Conservation (phyloP, 2,329 filamentous ascomycete species). For the Aspergillus ustus region DNA sequence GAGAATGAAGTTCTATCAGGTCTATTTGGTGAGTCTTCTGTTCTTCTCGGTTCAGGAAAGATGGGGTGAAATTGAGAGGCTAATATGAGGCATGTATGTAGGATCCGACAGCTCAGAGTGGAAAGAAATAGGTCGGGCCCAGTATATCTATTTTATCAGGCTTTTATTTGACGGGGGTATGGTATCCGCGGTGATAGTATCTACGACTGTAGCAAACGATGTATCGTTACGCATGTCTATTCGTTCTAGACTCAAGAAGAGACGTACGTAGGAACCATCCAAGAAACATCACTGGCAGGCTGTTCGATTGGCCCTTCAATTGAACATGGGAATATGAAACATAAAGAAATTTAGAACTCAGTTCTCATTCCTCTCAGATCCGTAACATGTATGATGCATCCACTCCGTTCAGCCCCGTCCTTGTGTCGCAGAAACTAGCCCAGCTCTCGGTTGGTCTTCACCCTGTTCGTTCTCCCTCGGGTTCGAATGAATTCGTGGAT, state of each 20-base stretch:
- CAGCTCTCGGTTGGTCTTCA: constrained; percentile 1
- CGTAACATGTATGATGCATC: constrained; percentile 9
- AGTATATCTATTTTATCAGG: not conserved
- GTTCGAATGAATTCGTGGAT: constrained; percentile 5
- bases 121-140: constrained; percentile 33
- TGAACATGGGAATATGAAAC: constrained; percentile 27
- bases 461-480: constrained; percentile 3
- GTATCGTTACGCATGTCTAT: constrained; percentile 9
- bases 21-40: constrained; percentile 41
- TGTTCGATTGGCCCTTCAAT: constrained; percentile 13
- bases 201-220: not conserved
- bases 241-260: not conserved
- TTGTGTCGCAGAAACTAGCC: constrained; percentile 1
- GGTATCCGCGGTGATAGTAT: not conserved
- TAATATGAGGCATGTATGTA: constrained; percentile 19
- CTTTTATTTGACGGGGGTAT: constrained; percentile 10
- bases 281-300: not conserved
- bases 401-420: not conserved
- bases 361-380: constrained; percentile 23
- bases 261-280: not conserved
- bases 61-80: not conserved
- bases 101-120: constrained; percentile 41
- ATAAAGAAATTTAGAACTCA: constrained; percentile 30
- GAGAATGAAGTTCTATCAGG: constrained; percentile 47
- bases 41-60: not conserved